Evolutionary conservation across 306 rosid genomes (phyloP).

Genomic region (Rosa chinensis): DNA sequence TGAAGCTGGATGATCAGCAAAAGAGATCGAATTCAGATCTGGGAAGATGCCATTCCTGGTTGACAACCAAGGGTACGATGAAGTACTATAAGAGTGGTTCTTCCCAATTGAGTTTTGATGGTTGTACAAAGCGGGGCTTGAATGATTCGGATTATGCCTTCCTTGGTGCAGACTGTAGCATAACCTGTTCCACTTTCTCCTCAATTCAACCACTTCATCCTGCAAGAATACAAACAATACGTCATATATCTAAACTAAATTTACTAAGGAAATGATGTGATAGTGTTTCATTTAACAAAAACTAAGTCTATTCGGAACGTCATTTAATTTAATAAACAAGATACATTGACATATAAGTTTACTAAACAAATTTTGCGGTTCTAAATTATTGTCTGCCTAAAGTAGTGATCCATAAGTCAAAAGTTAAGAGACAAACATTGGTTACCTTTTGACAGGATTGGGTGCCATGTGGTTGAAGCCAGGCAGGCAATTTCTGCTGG

Average conservation of each 20-base stretch:
- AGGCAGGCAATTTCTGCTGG: conserved; percentile 75
- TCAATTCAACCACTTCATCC: conserved; percentile 61
- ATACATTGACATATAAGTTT: background rate
- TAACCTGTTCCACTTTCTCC: conserved; percentile 71
- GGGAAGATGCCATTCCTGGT: conserved; percentile 42
- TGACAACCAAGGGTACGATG: conserved; percentile 68
- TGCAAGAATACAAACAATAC: conserved; percentile 21
- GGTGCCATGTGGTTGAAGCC: conserved; percentile 79
- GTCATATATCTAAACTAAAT: background rate
- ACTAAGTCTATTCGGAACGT: background rate
- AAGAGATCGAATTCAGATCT: conserved; percentile 62
- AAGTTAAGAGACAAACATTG: background rate
- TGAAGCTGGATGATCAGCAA: conserved; percentile 45
- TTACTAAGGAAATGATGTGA: background rate
- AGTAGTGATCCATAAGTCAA: conserved; percentile 11
- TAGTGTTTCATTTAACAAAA: background rate
- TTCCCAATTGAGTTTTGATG: conserved; percentile 39
- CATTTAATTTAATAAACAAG: background rate
- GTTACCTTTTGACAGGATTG: conserved; percentile 64
- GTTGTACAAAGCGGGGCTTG: conserved; percentile 34
- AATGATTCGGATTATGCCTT: conserved; percentile 44
- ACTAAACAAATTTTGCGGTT: background rate
- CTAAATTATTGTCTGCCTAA: background rate
- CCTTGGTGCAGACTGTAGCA: conserved; percentile 67
- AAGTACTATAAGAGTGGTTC: conserved; percentile 45